Evolutionary conservation across 1,284 basidiomycete species (phyloP).

Genomic region (Trametes versicolor): DNA sequence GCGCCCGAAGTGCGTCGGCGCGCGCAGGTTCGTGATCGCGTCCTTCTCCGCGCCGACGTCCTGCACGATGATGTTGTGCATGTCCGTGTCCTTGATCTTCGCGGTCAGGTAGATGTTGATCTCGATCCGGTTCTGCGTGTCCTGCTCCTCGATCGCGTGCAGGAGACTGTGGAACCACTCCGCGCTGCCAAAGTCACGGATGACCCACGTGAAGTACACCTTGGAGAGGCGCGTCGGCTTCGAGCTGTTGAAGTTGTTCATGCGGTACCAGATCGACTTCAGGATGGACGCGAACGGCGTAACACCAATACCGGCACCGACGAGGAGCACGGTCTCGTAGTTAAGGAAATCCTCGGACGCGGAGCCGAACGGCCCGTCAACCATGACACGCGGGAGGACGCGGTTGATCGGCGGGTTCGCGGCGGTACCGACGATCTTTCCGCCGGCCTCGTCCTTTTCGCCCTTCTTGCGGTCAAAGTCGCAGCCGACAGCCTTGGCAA

Average conservation of each 20-base stretch:
- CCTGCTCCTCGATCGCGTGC: conserved; percentile 92
- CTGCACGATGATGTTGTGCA: conserved; percentile 89
- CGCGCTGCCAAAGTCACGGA: conserved; percentile 85
- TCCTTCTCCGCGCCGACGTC: conserved; percentile 92
- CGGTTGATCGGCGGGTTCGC: conserved; percentile 72
- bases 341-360: conserved; percentile 89
- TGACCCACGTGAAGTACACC: conserved; percentile 91
- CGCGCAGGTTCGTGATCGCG: conserved; percentile 83
- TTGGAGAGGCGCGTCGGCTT: conserved; percentile 83
- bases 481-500: conserved; percentile 86
- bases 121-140: conserved; percentile 83
- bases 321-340: conserved; percentile 85
- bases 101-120: conserved; percentile 93
- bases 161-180: conserved; percentile 96
- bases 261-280: conserved; percentile 95
- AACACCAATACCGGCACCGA: conserved; percentile 92
- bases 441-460: conserved; percentile 58
- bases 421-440: conserved; percentile 66
- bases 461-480: conserved; percentile 73
- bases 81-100: conserved; percentile 87
- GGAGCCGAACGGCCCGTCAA: conserved; percentile 89
- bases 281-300: conserved; percentile 94
- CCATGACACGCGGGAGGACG: conserved; percentile 87
- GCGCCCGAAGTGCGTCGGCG: conserved; percentile 93
- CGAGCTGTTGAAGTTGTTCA: conserved; percentile 81